These are phyloP conservation scores for Picea sitchensis DNA, from an alignment of 75 land plant species.

Conservation along the genomic window DNA sequence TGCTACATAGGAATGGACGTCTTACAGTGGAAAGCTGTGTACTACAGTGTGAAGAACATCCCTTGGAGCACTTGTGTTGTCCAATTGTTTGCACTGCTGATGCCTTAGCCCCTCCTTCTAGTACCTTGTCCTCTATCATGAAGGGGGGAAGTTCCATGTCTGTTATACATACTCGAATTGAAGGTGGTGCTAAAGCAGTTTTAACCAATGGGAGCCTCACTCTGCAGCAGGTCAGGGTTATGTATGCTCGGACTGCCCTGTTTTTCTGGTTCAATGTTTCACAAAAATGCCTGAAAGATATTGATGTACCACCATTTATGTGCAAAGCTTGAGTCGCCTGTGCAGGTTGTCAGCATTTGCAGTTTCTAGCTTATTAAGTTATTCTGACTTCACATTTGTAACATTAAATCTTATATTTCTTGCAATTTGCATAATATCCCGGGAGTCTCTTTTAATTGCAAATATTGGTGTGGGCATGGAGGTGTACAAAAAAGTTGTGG, in stretches of 20 bases:
- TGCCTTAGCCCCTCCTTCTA: slow-evolving; percentile 14
- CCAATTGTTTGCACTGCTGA: slow-evolving; percentile 86
- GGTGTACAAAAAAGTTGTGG: no score
- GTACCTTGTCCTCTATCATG: background rate
- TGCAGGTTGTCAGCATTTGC: no score
- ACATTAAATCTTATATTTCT: no score
- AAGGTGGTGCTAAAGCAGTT: slow-evolving; percentile 91
- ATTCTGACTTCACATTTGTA: no score
- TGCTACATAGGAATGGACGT: slow-evolving; percentile 87
- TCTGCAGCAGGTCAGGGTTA: slow-evolving; percentile 84
- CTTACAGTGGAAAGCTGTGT: slow-evolving; percentile 78
- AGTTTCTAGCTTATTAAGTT: no score
- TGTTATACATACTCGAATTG: slow-evolving; percentile 80
- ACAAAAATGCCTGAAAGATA: slow-evolving; percentile 7
- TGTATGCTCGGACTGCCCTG: slow-evolving; percentile 73
- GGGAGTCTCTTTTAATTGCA: no score
- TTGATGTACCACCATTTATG: background rate
- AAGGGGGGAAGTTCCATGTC: slow-evolving; percentile 51
- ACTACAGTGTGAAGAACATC: slow-evolving; percentile 87
- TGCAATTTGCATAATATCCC: no score
- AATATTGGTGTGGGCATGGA: no score
- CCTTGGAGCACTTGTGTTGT: slow-evolving; percentile 81
- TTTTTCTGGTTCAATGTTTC: slow-evolving; percentile 92
- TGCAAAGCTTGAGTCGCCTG: background rate
- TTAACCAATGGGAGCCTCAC: slow-evolving; percentile 59